These are phyloP conservation scores for Entomortierella parvispora DNA, from an alignment of 192 early-diverging fungal genomes.

Conservation along the genomic window DNA sequence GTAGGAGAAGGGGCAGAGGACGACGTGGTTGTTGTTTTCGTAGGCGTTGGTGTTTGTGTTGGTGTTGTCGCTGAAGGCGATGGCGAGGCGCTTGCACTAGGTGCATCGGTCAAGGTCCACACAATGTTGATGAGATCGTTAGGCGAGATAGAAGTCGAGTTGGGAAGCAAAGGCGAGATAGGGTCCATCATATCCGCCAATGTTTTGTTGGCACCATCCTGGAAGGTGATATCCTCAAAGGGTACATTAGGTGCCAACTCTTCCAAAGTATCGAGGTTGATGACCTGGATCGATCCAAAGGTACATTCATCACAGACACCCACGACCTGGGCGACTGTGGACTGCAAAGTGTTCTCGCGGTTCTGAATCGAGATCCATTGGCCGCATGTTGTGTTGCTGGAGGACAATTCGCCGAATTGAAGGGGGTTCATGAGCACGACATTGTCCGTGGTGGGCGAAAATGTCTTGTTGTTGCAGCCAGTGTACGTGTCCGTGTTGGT, in stretches of 20 bases:
- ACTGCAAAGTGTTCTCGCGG: slow-evolving; percentile 34
- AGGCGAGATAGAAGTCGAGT: slow-evolving; percentile 19
- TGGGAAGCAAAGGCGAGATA: neutral
- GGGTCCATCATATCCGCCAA: slow-evolving; percentile 15
- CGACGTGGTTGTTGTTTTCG: neutral
- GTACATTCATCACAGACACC: slow-evolving; percentile 40
- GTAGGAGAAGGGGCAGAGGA: neutral
- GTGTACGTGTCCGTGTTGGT: slow-evolving; percentile 18
- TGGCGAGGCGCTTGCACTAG: neutral
- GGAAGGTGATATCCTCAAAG: slow-evolving; percentile 23
- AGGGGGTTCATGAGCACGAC: slow-evolving; percentile 45
- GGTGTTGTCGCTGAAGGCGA: slow-evolving; percentile 4
- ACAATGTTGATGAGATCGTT: slow-evolving; percentile 27
- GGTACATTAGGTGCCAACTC: slow-evolving; percentile 19
- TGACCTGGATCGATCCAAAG: slow-evolving; percentile 24
- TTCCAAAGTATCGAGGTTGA: slow-evolving; percentile 14
- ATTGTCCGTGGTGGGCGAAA: slow-evolving; percentile 23
- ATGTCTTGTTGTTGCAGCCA: slow-evolving; percentile 40
- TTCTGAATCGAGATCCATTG: slow-evolving; percentile 43
- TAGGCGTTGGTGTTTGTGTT: slow-evolving; percentile 4
- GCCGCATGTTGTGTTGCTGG: slow-evolving; percentile 39
- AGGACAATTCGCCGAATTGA: slow-evolving; percentile 29
- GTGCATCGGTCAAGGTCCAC: slow-evolving; percentile 30
- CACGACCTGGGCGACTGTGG: slow-evolving; percentile 23
- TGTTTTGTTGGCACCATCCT: slow-evolving; percentile 9